Evolutionary conservation across 495 filamentous ascomycete species (phyloP).

Genomic region (Podospora conica): DNA sequence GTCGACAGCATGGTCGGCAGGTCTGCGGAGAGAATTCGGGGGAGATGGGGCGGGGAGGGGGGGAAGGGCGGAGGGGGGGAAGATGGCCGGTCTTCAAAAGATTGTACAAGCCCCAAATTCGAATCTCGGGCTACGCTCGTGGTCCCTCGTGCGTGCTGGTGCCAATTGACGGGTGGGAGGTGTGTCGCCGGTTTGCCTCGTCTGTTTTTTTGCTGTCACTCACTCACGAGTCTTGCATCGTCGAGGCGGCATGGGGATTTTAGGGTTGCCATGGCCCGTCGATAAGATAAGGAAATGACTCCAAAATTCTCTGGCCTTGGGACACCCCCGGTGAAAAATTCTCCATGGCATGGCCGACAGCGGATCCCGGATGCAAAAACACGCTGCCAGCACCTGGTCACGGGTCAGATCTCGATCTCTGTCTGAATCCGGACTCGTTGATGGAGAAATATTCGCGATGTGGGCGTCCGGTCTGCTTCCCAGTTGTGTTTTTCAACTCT

Average conservation of each 20-base stretch:
- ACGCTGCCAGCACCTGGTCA: background rate
- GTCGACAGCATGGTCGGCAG: constrained; percentile 31
- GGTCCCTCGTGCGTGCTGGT: constrained; percentile 3
- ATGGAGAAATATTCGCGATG: background rate
- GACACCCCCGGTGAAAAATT: constrained; percentile 3
- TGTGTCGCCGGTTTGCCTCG: background rate
- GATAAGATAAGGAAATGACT: constrained; percentile 12
- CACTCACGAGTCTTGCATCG: background rate
- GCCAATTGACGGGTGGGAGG: constrained; percentile 3
- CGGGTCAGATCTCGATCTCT: background rate
- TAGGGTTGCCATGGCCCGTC: background rate
- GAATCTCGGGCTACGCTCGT: background rate
- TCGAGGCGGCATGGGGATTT: background rate
- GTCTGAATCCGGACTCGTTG: background rate
- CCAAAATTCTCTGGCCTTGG: background rate
- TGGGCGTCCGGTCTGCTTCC: background rate
- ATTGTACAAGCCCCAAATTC: constrained; percentile 6
- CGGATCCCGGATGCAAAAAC: background rate
- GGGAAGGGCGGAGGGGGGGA: background rate
- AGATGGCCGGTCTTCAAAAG: constrained; percentile 1
- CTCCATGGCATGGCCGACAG: background rate
- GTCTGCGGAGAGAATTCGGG: constrained; percentile 6
- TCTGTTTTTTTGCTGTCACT: background rate
- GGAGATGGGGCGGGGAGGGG: background rate
- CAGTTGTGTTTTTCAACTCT: background rate